These are phyloP conservation scores for Flaveria brownii DNA, from an alignment of 129 eudicot genomes.

Conservation along the genomic window DNA sequence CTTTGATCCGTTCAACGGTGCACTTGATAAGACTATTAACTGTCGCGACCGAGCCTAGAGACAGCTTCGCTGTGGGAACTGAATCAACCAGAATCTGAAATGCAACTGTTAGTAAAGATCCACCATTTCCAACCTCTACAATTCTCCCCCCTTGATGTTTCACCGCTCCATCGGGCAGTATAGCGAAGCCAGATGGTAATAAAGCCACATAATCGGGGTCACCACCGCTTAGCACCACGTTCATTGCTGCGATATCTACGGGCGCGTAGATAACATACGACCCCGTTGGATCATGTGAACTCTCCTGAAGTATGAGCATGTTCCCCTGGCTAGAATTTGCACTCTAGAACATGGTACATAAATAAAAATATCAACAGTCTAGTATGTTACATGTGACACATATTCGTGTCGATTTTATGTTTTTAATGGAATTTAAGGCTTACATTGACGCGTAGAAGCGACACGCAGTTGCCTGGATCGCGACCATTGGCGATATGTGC, in stretches of 20 bases:
- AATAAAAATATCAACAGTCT: neutral
- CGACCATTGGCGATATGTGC: conserved; percentile 97
- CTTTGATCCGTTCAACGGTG: conserved; percentile 62
- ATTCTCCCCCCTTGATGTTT: conserved; percentile 38
- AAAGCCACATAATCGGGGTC: conserved; percentile 61
- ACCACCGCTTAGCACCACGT: conserved; percentile 58
- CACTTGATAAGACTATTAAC: conserved; percentile 57
- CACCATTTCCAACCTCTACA: conserved; percentile 42
- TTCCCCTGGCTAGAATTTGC: conserved; percentile 58
- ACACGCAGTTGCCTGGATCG: conserved; percentile 95
- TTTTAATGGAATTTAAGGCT: conserved; percentile 23
- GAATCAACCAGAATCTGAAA: conserved; percentile 66
- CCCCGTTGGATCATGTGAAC: conserved; percentile 57
- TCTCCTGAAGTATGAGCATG: conserved; percentile 67
- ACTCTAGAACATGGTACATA: conserved; percentile 31
- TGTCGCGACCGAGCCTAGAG: conserved; percentile 56
- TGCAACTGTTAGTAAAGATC: conserved; percentile 71
- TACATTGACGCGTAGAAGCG: conserved; percentile 87
- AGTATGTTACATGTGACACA: neutral
- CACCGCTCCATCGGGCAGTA: conserved; percentile 63
- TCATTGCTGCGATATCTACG: conserved; percentile 57
- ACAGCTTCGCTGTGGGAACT: conserved; percentile 52
- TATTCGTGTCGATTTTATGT: neutral
- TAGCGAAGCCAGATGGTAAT: conserved; percentile 73
- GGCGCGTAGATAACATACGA: conserved; percentile 76